These are phyloP conservation scores for Sanghuangporus weigelae DNA, from an alignment of 1,284 basidiomycete species.

Conservation along the genomic window DNA sequence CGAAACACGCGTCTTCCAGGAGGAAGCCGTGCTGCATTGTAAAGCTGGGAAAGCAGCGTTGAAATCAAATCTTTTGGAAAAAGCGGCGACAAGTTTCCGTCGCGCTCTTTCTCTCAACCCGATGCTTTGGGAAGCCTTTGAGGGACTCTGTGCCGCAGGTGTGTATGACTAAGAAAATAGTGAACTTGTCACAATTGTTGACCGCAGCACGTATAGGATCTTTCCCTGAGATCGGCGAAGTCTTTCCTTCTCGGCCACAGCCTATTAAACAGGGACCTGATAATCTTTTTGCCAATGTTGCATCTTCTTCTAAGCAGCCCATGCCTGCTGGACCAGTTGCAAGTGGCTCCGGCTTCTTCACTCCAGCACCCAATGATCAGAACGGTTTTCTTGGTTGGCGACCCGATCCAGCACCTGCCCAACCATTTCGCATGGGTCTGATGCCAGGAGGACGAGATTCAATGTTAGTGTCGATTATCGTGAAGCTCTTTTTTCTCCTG, in stretches of 20 bases:
- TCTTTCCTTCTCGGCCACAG: slow-evolving; percentile 61
- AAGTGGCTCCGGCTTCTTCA: slow-evolving; percentile 71
- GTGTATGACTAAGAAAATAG: slow-evolving; percentile 24
- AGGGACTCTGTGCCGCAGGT: slow-evolving; percentile 84
- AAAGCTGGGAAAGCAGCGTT: slow-evolving; percentile 64
- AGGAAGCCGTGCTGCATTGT: slow-evolving; percentile 63
- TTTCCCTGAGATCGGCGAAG: slow-evolving; percentile 59
- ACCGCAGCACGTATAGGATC: slow-evolving; percentile 39
- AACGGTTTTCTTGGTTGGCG: slow-evolving; percentile 53
- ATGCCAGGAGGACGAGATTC: slow-evolving; percentile 51
- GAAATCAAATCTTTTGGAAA: slow-evolving; percentile 70
- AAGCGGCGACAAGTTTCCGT: slow-evolving; percentile 67
- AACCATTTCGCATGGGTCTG: slow-evolving; percentile 54
- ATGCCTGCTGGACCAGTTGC: slow-evolving; percentile 38
- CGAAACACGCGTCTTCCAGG: slow-evolving; percentile 48
- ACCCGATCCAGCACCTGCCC: slow-evolving; percentile 41
- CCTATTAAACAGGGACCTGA: slow-evolving; percentile 53
- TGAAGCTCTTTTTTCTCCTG: not conserved
- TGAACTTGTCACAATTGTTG: slow-evolving; percentile 19
- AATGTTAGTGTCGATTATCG: slow-evolving; percentile 36
- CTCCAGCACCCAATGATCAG: slow-evolving; percentile 56
- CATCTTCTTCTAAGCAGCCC: slow-evolving; percentile 33
- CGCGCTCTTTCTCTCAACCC: slow-evolving; percentile 73
- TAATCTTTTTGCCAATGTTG: slow-evolving; percentile 26
- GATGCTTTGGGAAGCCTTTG: slow-evolving; percentile 91